These are phyloP conservation scores for Mycena rebaudengoi DNA, from an alignment of 768 basidiomycete genomes.

Conservation along the genomic window DNA sequence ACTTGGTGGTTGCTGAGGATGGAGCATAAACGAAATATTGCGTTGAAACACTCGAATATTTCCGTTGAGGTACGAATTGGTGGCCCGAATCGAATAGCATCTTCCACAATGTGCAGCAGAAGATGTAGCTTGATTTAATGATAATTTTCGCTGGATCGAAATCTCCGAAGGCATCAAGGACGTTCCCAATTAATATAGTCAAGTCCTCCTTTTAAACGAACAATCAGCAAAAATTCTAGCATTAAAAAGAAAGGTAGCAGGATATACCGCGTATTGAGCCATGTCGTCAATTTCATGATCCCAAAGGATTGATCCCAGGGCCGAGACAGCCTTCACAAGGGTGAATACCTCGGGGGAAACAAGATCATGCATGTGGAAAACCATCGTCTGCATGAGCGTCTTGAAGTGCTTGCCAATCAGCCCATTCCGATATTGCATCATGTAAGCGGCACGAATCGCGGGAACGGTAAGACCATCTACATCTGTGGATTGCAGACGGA, in stretches of 20 bases:
- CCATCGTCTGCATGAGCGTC: conserved; percentile 36
- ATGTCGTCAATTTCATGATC: conserved; percentile 37
- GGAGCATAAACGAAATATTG: conserved; percentile 44
- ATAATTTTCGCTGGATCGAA: conserved; percentile 45
- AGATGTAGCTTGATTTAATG: conserved; percentile 44
- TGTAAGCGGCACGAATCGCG: conserved; percentile 37
- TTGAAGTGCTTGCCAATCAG: conserved; percentile 49
- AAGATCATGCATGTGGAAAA: conserved; percentile 42
- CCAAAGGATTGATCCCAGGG: conserved; percentile 40
- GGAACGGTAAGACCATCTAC: conserved; percentile 26
- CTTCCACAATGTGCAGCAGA: conserved; percentile 36
- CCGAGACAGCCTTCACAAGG: conserved; percentile 29
- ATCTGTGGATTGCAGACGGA: conserved; percentile 37
- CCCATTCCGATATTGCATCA: conserved; percentile 42
- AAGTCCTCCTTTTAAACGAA: too few species aligned
- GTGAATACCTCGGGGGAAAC: conserved; percentile 24
- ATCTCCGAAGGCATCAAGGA: conserved; percentile 41
- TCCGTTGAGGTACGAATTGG: conserved; percentile 45
- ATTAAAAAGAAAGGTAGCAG: too few species aligned
- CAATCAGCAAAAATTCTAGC: too few species aligned
- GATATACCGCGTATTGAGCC: conserved; percentile 37
- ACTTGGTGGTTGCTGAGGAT: conserved; percentile 46
- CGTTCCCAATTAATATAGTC: conserved; percentile 36
- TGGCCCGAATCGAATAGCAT: conserved; percentile 44
- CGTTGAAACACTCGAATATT: conserved; percentile 48